Base-by-base conservation (phyloP, 75 land plant species). In the Chamaecyparis obtusa region DNA sequence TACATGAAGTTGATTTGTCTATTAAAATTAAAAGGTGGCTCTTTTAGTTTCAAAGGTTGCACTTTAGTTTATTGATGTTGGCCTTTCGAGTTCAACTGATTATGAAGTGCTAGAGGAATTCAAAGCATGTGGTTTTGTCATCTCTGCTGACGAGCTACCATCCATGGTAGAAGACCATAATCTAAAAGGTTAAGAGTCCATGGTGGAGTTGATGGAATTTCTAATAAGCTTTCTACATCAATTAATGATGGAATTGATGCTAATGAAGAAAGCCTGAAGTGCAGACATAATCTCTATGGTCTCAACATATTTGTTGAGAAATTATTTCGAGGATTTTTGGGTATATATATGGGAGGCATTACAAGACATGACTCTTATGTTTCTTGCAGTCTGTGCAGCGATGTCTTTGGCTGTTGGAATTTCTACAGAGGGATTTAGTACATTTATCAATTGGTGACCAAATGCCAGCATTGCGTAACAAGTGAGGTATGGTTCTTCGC, bases 301-400 rank as follows among this genome's bases (percentile, higher is more conserved):
- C 36, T 91, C 71, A 97, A 97, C 87, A 94, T 89, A 86, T 97
- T 95, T 76, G 86, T 92, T 32, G 98, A 94, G 87, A 90, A 84
- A 71, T 88, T 88, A 88, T 41, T 85, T 14, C 85, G 91, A 51
- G 90, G 98, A 77, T 98, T 98, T 88, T 98, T n/a, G 91, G 94
- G 91, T 94, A 8, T 97, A 94, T 93, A 95, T 97, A 16, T 96
- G 95, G 96, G 99, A 97, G 89, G 95, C 99, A 32, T 92, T 97
- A 87, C 96, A 97, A 46, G 99, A 97, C 86, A 92, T 89, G 89
- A 97, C 99, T 17, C 93, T 97, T 15, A 93, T 94, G 85, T 93
- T 96, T 51, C 92, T 97, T 48, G 96, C 87, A 41, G 91, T 93
- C 1, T 96, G 98, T 86, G 96, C 99, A 14, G 85, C 94, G 83